Conservation (phyloP, 2,329 filamentous ascomycete species). For the Aspergillus fumigatiaffinis region DNA sequence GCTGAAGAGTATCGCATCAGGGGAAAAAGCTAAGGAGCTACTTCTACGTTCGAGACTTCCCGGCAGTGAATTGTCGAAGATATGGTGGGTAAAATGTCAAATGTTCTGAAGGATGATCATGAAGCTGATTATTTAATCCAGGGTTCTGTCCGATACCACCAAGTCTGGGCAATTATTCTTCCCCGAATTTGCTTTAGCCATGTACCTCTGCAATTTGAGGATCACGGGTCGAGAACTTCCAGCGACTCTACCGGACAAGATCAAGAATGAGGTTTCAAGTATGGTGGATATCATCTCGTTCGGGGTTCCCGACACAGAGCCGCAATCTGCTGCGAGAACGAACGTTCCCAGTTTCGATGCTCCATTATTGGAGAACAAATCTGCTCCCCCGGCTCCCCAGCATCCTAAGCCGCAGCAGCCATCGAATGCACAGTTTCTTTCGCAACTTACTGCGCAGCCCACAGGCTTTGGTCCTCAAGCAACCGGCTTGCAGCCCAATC, state of each 20-base stretch:
- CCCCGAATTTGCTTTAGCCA: conserved; percentile 93
- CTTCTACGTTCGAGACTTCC: conserved; percentile 83
- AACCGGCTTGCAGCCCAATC: conserved; percentile 62
- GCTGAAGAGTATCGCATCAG: conserved; percentile 22
- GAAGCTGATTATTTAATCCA: conserved; percentile 32
- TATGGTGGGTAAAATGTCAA: conserved; percentile 61
- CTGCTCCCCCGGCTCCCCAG: conserved; percentile 51
- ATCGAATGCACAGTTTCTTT: conserved; percentile 62
- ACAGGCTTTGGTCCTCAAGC: conserved; percentile 56
- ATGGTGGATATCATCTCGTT: conserved; percentile 99
- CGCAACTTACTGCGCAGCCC: conserved; percentile 52
- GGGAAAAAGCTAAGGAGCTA: conserved; percentile 85
- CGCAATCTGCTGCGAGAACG: conserved; percentile 50
- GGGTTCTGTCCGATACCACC: conserved; percentile 91
- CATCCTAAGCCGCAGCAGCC: conserved; percentile 68
- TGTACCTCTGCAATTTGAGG: conserved; percentile 97
- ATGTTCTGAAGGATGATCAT: conserved; percentile 2
- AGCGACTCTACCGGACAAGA: conserved; percentile 68
- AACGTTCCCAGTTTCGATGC: conserved; percentile 70
- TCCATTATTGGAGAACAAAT: conserved; percentile 47
- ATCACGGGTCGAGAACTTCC: conserved; percentile 83
- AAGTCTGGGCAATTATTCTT: conserved; percentile 95
- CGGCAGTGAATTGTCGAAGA: conserved; percentile 82
- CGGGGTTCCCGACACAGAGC: conserved; percentile 71
- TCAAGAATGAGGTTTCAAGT: conserved; percentile 95